Evolutionary conservation across 768 basidiomycete genomes (phyloP).

Genomic region (Mycena floridula): DNA sequence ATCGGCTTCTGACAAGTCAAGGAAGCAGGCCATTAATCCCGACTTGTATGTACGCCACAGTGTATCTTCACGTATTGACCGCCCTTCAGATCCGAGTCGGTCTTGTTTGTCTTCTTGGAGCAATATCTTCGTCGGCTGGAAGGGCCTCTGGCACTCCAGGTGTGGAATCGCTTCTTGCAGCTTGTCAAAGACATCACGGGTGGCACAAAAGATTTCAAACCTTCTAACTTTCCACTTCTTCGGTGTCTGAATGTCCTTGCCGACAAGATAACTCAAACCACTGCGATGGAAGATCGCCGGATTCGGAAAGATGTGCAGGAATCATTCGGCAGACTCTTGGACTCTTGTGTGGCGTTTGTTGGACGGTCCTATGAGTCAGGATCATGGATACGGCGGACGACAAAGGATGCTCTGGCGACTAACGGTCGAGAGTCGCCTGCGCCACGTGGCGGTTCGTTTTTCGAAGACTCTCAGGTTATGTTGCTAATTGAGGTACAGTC

Average conservation of each 20-base stretch:
- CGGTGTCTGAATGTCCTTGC: conserved; percentile 78
- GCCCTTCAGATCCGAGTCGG: conserved; percentile 52
- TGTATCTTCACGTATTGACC: conserved; percentile 3
- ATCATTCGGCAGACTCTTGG: conserved; percentile 78
- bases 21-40: conserved; percentile 55
- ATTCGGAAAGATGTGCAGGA: conserved; percentile 91
- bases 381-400: conserved; percentile 70
- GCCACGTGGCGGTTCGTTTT: conserved; percentile 43
- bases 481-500: too few species aligned
- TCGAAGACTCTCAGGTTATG: too few species aligned
- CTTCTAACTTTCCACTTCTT: conserved; percentile 65
- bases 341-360: conserved; percentile 67
- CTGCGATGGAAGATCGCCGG: conserved; percentile 85
- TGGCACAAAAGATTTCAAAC: conserved; percentile 60
- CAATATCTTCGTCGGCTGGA: conserved; percentile 79
- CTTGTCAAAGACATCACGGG: conserved; percentile 74
- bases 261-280: conserved; percentile 82
- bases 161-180: conserved; percentile 77
- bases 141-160: conserved; percentile 87
- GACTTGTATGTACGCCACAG: conserved; percentile 56
- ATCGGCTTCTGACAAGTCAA: conserved; percentile 50
- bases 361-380: conserved; percentile 70
- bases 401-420: conserved; percentile 52
- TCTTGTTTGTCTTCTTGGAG: conserved; percentile 84
- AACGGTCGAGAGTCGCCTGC: conserved; percentile 73